These are phyloP conservation scores for Coniferiporia weirii DNA, from an alignment of 1,284 basidiomycete species.

Conservation along the genomic window DNA sequence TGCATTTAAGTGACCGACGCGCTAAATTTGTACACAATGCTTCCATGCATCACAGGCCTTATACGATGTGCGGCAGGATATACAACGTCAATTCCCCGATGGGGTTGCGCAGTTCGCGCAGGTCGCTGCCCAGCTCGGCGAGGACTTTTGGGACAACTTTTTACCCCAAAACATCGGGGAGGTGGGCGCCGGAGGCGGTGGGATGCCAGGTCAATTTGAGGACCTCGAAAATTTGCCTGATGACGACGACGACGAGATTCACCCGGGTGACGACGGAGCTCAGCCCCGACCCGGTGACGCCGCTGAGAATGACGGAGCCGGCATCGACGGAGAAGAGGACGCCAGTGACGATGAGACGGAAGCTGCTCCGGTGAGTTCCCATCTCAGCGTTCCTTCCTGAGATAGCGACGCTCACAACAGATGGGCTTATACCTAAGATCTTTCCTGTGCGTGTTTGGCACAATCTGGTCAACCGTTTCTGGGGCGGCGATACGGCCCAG, in stretches of 20 bases:
- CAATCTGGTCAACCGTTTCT: slow-evolving; percentile 56
- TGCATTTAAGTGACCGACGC: not conserved
- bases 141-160: slow-evolving; percentile 51
- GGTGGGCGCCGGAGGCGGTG: slow-evolving; percentile 33
- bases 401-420: slow-evolving; percentile 8
- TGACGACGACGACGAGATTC: slow-evolving; percentile 10
- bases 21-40: not conserved
- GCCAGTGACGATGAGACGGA: slow-evolving; percentile 29
- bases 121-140: slow-evolving; percentile 49
- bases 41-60: slow-evolving; percentile 34
- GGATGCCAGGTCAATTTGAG: slow-evolving; percentile 12
- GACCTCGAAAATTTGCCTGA: not conserved
- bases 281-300: not conserved
- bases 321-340: slow-evolving; percentile 24
- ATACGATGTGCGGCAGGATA: slow-evolving; percentile 45
- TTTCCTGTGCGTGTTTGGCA: slow-evolving; percentile 58
- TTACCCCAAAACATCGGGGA: slow-evolving; percentile 38
- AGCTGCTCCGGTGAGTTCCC: slow-evolving; percentile 41
- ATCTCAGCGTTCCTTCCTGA: not conserved
- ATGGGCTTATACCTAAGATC: slow-evolving; percentile 34
- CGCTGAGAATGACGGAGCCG: slow-evolving; percentile 22
- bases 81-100: slow-evolving; percentile 55
- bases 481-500: slow-evolving; percentile 37
- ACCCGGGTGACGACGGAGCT: not conserved
- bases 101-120: slow-evolving; percentile 62